These are phyloP conservation scores for Eucalyptus sideroxylon DNA, from an alignment of 345 rosid species.

Conservation along the genomic window DNA sequence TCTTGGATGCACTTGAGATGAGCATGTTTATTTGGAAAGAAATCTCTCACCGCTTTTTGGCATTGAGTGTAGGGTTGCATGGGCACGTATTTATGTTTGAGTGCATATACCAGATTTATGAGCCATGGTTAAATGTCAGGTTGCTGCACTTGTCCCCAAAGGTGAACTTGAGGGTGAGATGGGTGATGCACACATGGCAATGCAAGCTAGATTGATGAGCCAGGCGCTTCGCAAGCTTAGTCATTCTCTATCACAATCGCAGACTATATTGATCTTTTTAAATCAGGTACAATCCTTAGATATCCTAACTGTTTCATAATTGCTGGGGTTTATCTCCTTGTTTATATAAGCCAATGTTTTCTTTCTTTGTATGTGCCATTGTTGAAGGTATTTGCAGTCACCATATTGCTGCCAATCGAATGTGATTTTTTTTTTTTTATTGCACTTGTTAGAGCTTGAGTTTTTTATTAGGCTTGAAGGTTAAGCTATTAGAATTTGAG, in stretches of 20 bases:
- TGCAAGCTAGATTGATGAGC: slow-evolving; percentile 99
- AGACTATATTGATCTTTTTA: slow-evolving; percentile 65
- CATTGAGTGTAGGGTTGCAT: not conserved
- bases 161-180: slow-evolving; percentile 98
- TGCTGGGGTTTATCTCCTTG: not conserved
- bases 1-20: not conserved
- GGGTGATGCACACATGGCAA: slow-evolving; percentile 99
- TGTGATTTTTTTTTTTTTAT: not conserved
- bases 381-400: not conserved
- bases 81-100: not conserved
- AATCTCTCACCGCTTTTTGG: not conserved
- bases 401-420: not conserved
- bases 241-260: slow-evolving; percentile 82
- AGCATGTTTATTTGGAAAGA: not conserved
- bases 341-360: not conserved
- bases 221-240: slow-evolving; percentile 97
- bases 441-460: not conserved
- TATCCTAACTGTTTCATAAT: not conserved
- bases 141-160: slow-evolving; percentile 99
- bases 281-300: slow-evolving; percentile 48
- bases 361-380: not conserved
- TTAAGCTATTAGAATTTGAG: not conserved
- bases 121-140: slow-evolving; percentile 25
- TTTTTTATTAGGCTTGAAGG: not conserved
- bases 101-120: not conserved